A percentile compares a stretch with the other conserved stretches of the same genome.
Evolutionary conservation across 2,329 filamentous ascomycete genomes (phyloP).

Genomic region (Paramyrothecium roridum): DNA sequence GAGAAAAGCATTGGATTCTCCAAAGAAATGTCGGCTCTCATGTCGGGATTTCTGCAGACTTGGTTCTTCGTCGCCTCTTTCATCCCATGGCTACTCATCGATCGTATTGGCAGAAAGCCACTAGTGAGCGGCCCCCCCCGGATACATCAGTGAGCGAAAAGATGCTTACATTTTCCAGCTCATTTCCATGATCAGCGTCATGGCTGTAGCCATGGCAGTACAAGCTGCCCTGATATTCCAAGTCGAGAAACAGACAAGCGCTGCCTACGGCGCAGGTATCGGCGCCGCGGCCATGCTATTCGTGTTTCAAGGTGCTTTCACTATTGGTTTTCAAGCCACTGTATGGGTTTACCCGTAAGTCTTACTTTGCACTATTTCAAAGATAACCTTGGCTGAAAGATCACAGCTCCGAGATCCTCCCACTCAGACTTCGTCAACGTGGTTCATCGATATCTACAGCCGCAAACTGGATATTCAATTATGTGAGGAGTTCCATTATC

Average conservation of each 20-base stretch:
- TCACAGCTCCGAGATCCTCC: constrained; percentile 25
- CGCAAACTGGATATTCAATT: constrained; percentile 30
- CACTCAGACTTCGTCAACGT: constrained; percentile 23
- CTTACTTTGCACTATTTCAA: background rate
- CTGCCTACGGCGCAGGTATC: constrained; percentile 28
- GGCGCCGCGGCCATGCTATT: constrained; percentile 38
- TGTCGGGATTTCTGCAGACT: constrained; percentile 50
- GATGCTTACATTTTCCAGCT: constrained; percentile 11
- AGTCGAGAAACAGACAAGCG: constrained; percentile 28
- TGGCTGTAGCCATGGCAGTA: constrained; percentile 37
- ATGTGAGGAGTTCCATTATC: constrained; percentile 12
- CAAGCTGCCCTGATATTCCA: constrained; percentile 37
- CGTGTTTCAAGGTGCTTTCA: constrained; percentile 36
- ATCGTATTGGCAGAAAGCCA: constrained; percentile 41
- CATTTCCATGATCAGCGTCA: constrained; percentile 36
- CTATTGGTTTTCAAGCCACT: constrained; percentile 32
- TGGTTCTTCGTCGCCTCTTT: constrained; percentile 37
- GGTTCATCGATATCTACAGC: constrained; percentile 29
- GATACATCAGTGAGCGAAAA: background rate
- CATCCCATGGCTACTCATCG: constrained; percentile 44
- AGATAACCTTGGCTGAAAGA: background rate
- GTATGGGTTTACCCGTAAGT: constrained; percentile 29
- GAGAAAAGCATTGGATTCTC: constrained; percentile 38
- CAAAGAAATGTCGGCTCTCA: constrained; percentile 41
- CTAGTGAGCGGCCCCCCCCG: constrained; percentile 17